A percentile compares a stretch with the other conserved stretches of the same genome.
phyloP scores from a whole-genome alignment of 192 early-diverging fungal genomes.

The Spizellomyces punctatus region DNA sequence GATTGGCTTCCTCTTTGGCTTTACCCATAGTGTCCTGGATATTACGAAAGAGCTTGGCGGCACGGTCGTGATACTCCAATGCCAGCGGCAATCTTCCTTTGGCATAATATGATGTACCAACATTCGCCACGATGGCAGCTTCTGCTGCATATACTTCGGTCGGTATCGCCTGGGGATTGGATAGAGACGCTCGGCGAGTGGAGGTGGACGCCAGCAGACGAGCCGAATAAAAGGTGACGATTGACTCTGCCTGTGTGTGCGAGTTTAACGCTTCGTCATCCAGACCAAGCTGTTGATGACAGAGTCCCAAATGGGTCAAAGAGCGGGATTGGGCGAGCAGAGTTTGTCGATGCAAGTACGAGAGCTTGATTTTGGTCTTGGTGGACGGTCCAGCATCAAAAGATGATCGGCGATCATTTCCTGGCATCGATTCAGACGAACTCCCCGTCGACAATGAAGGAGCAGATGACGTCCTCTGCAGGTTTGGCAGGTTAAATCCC shows the following conservation, averaged over 20 bases:
- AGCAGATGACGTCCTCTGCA: slow-evolving; percentile 10
- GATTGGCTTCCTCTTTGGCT: slow-evolving; percentile 24
- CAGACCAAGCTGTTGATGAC: slow-evolving; percentile 46
- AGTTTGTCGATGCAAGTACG: slow-evolving; percentile 51
- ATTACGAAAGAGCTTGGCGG: slow-evolving; percentile 33
- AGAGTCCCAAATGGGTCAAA: slow-evolving; percentile 52
- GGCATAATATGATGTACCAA: slow-evolving; percentile 41
- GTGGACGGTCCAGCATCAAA: slow-evolving; percentile 18
- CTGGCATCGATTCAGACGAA: neutral
- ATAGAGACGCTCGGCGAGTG: slow-evolving; percentile 25
- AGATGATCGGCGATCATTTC: neutral
- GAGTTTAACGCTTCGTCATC: slow-evolving; percentile 43
- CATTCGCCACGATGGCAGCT: slow-evolving; percentile 39
- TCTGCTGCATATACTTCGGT: slow-evolving; percentile 31
- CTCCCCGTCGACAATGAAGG: slow-evolving; percentile 14
- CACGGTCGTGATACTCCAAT: slow-evolving; percentile 33
- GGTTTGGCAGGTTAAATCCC: slow-evolving; percentile 28
- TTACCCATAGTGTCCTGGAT: slow-evolving; percentile 16
- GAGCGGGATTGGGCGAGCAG: slow-evolving; percentile 52
- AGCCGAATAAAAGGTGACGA: slow-evolving; percentile 29
- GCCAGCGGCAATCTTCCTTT: slow-evolving; percentile 41
- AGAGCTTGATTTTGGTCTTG: slow-evolving; percentile 46
- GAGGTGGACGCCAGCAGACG: slow-evolving; percentile 12
- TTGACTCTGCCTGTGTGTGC: slow-evolving; percentile 31
- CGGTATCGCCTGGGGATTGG: slow-evolving; percentile 19